Evolutionary conservation across 352 stramenopile species (phyloP), one percentile per base, ranked within the genome.

Genomic region (Phytophthora pistaciae): DNA sequence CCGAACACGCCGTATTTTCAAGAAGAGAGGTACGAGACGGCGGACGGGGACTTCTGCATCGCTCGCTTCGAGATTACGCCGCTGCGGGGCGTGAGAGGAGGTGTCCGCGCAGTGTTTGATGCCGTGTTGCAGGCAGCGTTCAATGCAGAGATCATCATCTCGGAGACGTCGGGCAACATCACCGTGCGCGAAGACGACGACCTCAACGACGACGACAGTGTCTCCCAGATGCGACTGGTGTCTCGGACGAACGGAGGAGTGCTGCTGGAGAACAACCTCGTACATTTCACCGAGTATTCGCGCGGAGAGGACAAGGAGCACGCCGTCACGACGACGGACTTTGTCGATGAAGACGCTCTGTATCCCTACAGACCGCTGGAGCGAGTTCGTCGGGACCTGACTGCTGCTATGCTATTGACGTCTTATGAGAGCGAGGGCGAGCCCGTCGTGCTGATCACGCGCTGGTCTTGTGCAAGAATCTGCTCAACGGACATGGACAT

Each of bases 131-230:
- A 86, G 25, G 78, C 78, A 48, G 76, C 78, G 42, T 80, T 76
- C 49, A 91, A 90, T 61, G 70, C 82, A 13, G 84, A 91, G 68
- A 87, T 91, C 64, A 84, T 79, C 49, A 86, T 90, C 58, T 90
- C 84, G 6, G 84, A 91, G 64, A 80, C 72, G 20, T 66, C 85
- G 0, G 84, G 83, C 13, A 78, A 88, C 56, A 89, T 91, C 44
- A 91, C 82, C 18, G 84, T 90, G 61, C 84, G 84, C 9, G 84
- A 91, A 56, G 83, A 91, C 53, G 84, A 90, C 66, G 84, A 92
- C 68, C 79, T 75, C 29, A 72, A 75, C 25, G 77, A 84, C 36
- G 66, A 75, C 27, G 71, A 50, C 42, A 50, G 61, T 36, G 58
- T 84, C 16, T 77, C 76, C 20, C 79, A 89, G 68, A 75, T 81